Conservation (phyloP, 2,329 filamentous ascomycete genomes). For the Colletotrichum musae region DNA sequence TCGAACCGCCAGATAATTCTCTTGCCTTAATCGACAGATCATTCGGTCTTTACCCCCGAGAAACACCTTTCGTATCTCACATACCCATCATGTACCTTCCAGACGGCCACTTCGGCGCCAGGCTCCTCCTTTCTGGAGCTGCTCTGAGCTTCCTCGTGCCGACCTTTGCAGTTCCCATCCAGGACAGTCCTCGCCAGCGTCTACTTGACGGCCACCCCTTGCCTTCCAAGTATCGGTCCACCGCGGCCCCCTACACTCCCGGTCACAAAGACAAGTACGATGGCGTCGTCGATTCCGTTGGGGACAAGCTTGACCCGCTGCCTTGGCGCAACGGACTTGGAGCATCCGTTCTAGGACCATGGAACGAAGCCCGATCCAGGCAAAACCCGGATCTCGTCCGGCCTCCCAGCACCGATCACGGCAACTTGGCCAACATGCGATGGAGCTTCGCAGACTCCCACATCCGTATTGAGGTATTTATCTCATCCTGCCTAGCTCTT, state of each 20-base stretch:
- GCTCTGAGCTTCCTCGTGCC: slow-evolving; percentile 23
- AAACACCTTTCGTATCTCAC: background rate
- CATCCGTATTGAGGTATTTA: slow-evolving; percentile 71
- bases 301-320: slow-evolving; percentile 73
- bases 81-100: slow-evolving; percentile 24
- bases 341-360: slow-evolving; percentile 77
- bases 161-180: slow-evolving; percentile 33
- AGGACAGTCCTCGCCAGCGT: slow-evolving; percentile 70
- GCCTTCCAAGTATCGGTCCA: slow-evolving; percentile 57
- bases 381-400: slow-evolving; percentile 81
- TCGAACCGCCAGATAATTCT: background rate
- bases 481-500: accelerated
- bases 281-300: slow-evolving; percentile 71
- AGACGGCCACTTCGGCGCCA: slow-evolving; percentile 3
- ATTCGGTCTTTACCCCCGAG: background rate
- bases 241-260: slow-evolving; percentile 69
- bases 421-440: slow-evolving; percentile 78
- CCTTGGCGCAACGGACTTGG: slow-evolving; percentile 77
- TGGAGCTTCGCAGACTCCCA: slow-evolving; percentile 80
- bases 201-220: slow-evolving; percentile 65
- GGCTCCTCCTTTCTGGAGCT: slow-evolving; percentile 23
- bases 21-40: background rate
- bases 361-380: slow-evolving; percentile 77
- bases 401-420: slow-evolving; percentile 81
- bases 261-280: slow-evolving; percentile 74